These are phyloP conservation scores for Scutellaria barbata DNA, from an alignment of 257 asterid genomes.

Conservation along the genomic window DNA sequence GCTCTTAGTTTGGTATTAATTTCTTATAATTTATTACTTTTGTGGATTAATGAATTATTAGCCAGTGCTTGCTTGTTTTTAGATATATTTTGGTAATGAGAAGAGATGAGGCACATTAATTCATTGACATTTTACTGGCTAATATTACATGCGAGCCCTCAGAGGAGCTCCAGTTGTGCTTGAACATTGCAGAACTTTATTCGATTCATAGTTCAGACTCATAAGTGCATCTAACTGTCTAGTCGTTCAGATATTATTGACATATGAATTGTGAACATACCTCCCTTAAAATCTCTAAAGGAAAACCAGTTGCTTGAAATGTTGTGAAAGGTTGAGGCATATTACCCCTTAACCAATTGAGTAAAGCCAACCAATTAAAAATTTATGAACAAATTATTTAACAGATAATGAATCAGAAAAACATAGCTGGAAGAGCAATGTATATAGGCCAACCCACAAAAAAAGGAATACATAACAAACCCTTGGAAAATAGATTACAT, in stretches of 20 bases:
- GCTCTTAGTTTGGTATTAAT: too few species aligned
- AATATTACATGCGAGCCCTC: too few species aligned
- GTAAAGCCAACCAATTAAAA: slow-evolving; percentile 30
- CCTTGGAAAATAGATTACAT: neutral
- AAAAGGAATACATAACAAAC: neutral
- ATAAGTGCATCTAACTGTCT: slow-evolving; percentile 13
- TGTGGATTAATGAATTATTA: too few species aligned
- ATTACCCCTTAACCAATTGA: slow-evolving; percentile 58
- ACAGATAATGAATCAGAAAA: slow-evolving; percentile 15
- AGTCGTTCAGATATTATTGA: slow-evolving; percentile 26
- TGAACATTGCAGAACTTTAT: slow-evolving; percentile 32
- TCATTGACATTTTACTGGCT: too few species aligned
- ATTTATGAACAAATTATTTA: slow-evolving; percentile 27
- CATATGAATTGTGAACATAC: slow-evolving; percentile 47
- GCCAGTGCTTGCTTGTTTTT: too few species aligned
- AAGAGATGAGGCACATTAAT: too few species aligned
- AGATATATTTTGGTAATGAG: too few species aligned
- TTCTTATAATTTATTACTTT: too few species aligned
- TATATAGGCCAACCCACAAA: slow-evolving; percentile 11
- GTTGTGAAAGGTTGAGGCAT: slow-evolving; percentile 77
- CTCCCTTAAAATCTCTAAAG: slow-evolving; percentile 84
- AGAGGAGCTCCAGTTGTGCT: slow-evolving; percentile 47
- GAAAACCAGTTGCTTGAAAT: slow-evolving; percentile 75
- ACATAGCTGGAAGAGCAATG: neutral
- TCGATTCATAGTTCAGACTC: slow-evolving; percentile 35